Conservation (phyloP, 2,329 filamentous ascomycete species). For the Orbilia blumenaviensis region DNA sequence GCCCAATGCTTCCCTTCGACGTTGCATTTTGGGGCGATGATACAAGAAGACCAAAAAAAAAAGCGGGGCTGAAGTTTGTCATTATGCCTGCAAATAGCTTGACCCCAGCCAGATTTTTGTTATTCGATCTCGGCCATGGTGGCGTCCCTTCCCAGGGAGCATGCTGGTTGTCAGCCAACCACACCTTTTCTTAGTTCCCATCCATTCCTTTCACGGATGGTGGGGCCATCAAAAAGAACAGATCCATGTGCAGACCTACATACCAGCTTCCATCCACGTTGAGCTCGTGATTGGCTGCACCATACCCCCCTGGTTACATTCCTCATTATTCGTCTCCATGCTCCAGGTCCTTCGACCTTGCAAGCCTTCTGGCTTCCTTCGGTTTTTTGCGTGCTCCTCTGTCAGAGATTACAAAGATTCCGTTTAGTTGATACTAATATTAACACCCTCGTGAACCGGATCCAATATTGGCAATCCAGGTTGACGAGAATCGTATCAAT, state of each 20-base stretch:
- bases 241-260: constrained; percentile 41
- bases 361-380: constrained; percentile 17
- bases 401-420: constrained; percentile 42
- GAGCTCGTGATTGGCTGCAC: constrained; percentile 54
- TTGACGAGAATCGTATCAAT: too few species aligned
- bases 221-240: constrained; percentile 46
- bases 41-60: constrained; percentile 35
- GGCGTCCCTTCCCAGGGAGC: constrained; percentile 44
- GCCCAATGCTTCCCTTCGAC: constrained; percentile 42
- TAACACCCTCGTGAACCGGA: constrained; percentile 15
- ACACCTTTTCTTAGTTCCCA: constrained; percentile 35
- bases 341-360: constrained; percentile 20
- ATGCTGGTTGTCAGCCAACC: constrained; percentile 49
- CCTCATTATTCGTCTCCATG: constrained; percentile 32
- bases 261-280: constrained; percentile 50
- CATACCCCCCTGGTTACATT: constrained; percentile 43
- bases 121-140: constrained; percentile 52
- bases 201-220: constrained; percentile 52
- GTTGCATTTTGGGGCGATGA: constrained; percentile 38
- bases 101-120: constrained; percentile 42
- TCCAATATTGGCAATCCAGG: constrained; percentile 24
- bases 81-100: constrained; percentile 15
- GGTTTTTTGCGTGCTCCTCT: neutral
- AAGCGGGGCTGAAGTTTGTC: constrained; percentile 52
- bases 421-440: constrained; percentile 23